Evolutionary conservation across 1,284 basidiomycete species (phyloP).

Genomic region (Ustilago hordei): DNA sequence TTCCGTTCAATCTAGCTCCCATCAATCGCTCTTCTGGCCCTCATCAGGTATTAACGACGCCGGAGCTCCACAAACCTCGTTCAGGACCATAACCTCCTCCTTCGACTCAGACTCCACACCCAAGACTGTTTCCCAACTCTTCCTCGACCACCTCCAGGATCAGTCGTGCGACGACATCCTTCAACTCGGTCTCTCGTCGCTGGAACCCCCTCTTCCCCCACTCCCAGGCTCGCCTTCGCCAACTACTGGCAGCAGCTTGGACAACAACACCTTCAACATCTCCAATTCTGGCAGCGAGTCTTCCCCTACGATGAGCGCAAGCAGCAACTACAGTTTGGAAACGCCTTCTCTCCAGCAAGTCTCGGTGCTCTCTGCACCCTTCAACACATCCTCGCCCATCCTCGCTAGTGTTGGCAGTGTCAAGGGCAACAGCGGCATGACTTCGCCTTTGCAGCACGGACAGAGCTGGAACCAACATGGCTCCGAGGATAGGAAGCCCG

Average conservation of each 20-base stretch:
- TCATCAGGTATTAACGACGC: slow-evolving; percentile 10
- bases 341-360: slow-evolving; percentile 36
- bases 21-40: slow-evolving; percentile 24
- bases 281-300: slow-evolving; percentile 25
- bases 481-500: slow-evolving; percentile 18
- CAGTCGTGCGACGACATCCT: slow-evolving; percentile 18
- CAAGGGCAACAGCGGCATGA: slow-evolving; percentile 23
- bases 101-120: slow-evolving; percentile 23
- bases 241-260: slow-evolving; percentile 8
- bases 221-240: slow-evolving; percentile 12
- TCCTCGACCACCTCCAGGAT: slow-evolving; percentile 20
- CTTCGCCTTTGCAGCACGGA: slow-evolving; percentile 28
- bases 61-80: neutral
- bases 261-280: slow-evolving; percentile 8
- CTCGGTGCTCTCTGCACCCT: slow-evolving; percentile 23
- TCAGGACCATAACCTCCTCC: neutral
- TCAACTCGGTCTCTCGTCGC: slow-evolving; percentile 17
- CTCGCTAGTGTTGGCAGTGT: slow-evolving; percentile 27
- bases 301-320: slow-evolving; percentile 37
- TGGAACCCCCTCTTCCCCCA: slow-evolving; percentile 1
- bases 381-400: slow-evolving; percentile 32
- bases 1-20: slow-evolving; percentile 2
- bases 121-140: slow-evolving; percentile 28
- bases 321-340: slow-evolving; percentile 38
- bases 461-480: slow-evolving; percentile 26